Percentiles rank a stretch among this genome's conserved stretches.
phyloP scores from a whole-genome alignment of 2,329 filamentous ascomycete genomes.

The Sphaerulina vaccinii region DNA sequence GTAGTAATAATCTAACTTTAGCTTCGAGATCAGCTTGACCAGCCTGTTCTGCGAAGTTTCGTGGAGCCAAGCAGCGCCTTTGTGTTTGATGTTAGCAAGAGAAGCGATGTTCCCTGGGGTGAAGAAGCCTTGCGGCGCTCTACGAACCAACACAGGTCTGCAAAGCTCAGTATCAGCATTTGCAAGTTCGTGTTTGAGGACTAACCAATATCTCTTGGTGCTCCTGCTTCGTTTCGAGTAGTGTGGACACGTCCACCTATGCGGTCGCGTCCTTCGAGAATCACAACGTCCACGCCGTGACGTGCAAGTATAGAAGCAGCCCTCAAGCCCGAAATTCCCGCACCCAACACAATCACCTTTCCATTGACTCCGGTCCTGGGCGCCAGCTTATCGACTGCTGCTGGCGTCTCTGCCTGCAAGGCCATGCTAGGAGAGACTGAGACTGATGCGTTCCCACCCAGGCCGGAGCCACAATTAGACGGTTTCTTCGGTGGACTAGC shows the following conservation, averaged over 20 bases:
- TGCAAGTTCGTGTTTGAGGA: slow-evolving; percentile 27
- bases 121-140: slow-evolving; percentile 29
- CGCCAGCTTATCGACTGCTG: slow-evolving; percentile 13
- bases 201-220: slow-evolving; percentile 30
- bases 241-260: slow-evolving; percentile 43
- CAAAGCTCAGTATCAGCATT: slow-evolving; percentile 31
- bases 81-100: slow-evolving; percentile 20
- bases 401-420: slow-evolving; percentile 25
- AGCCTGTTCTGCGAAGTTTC: slow-evolving; percentile 48
- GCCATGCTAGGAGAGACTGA: slow-evolving; percentile 25
- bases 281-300: slow-evolving; percentile 38
- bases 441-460: slow-evolving; percentile 23
- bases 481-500: slow-evolving; percentile 25
- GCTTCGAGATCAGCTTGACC: slow-evolving; percentile 44
- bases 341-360: slow-evolving; percentile 37
- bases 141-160: slow-evolving; percentile 32
- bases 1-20: slow-evolving; percentile 47
- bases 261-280: slow-evolving; percentile 39
- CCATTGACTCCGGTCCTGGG: slow-evolving; percentile 23
- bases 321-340: slow-evolving; percentile 40
- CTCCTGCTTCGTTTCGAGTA: slow-evolving; percentile 37
- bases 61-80: slow-evolving; percentile 49
- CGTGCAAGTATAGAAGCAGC: slow-evolving; percentile 38
- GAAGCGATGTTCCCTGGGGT: slow-evolving; percentile 26
- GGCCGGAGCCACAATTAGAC: slow-evolving; percentile 30